Conservation (phyloP, 2,329 filamentous ascomycete species). For the Aspergillus transmontanensis region DNA sequence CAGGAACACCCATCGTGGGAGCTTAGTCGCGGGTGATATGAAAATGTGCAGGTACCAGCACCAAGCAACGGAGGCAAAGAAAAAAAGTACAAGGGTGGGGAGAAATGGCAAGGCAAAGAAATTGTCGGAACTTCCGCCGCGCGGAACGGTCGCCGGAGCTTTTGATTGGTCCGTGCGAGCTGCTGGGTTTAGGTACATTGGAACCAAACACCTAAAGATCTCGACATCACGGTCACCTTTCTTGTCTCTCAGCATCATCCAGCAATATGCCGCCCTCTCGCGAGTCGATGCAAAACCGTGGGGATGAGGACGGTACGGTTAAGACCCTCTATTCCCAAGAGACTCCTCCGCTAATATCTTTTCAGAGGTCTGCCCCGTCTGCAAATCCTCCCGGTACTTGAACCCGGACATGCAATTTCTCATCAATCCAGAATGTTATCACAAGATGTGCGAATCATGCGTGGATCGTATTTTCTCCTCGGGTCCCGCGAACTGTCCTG, state of each 20-base stretch:
- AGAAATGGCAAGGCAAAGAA: conserved; percentile 19
- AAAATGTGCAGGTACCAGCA: neutral
- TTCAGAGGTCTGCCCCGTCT: conserved; percentile 87
- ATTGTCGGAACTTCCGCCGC: conserved; percentile 17
- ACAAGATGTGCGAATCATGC: conserved; percentile 97
- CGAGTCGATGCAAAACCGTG: conserved; percentile 36
- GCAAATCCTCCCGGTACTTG: conserved; percentile 94
- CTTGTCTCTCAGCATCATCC: neutral
- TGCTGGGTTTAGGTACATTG: conserved; percentile 12
- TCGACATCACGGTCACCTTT: conserved; percentile 1
- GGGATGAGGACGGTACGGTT: conserved; percentile 45
- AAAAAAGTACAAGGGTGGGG: neutral
- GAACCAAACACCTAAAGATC: neutral
- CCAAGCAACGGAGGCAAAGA: neutral
- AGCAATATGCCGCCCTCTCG: conserved; percentile 34
- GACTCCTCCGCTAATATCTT: neutral
- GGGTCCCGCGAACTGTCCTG: conserved; percentile 88
- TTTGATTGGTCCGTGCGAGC: conserved; percentile 31
- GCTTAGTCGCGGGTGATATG: conserved; percentile 8
- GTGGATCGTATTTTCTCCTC: conserved; percentile 92
- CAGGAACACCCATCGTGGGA: conserved; percentile 35
- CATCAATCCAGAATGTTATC: conserved; percentile 98
- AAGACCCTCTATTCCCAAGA: conserved; percentile 12
- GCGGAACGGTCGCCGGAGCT: conserved; percentile 15
- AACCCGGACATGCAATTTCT: conserved; percentile 93